A percentile compares a stretch with the other conserved stretches of the same genome.
Evolutionary conservation across 1,284 basidiomycete genomes (phyloP).

Genomic region (Cryptococcus depauperatus): DNA sequence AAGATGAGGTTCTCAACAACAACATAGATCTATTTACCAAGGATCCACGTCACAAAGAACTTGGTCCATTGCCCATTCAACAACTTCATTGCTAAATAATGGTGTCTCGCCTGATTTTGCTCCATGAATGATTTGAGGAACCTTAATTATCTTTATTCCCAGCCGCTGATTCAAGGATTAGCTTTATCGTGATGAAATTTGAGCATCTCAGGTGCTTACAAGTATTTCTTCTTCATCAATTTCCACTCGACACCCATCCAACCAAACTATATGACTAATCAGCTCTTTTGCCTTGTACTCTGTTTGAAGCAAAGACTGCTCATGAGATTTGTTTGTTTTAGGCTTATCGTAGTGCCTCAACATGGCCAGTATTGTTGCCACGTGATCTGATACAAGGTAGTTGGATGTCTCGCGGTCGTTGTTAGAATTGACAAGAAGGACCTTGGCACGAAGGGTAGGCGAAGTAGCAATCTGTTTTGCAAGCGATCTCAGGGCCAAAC

Average conservation of each 20-base stretch:
- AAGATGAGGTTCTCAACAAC: no score
- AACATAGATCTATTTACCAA: no score
- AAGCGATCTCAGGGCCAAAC: slow-evolving; percentile 75
- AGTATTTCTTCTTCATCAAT: slow-evolving; percentile 57
- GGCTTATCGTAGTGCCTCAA: slow-evolving; percentile 54
- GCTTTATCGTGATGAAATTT: neutral
- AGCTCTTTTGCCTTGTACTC: slow-evolving; percentile 33
- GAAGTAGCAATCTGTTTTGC: slow-evolving; percentile 72
- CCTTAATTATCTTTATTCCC: slow-evolving; percentile 30
- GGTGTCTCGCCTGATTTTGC: slow-evolving; percentile 16
- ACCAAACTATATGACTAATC: slow-evolving; percentile 74
- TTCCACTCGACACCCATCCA: slow-evolving; percentile 55
- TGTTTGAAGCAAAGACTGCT: slow-evolving; percentile 1
- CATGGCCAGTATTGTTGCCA: slow-evolving; percentile 65
- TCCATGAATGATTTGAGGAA: slow-evolving; percentile 23
- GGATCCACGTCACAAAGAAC: slow-evolving; percentile 12
- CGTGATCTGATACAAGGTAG: slow-evolving; percentile 76
- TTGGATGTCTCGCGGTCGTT: slow-evolving; percentile 88
- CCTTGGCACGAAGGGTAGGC: slow-evolving; percentile 62
- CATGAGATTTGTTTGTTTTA: slow-evolving; percentile 9
- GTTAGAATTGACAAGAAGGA: slow-evolving; percentile 75
- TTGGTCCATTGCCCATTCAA: slow-evolving; percentile 38
- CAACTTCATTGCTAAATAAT: slow-evolving; percentile 31
- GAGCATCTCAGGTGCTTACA: slow-evolving; percentile 48
- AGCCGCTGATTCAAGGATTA: slow-evolving; percentile 17